Base-by-base conservation (phyloP, 1,139 yeast genomes). In the Wickerhamiella pararugosa region DNA sequence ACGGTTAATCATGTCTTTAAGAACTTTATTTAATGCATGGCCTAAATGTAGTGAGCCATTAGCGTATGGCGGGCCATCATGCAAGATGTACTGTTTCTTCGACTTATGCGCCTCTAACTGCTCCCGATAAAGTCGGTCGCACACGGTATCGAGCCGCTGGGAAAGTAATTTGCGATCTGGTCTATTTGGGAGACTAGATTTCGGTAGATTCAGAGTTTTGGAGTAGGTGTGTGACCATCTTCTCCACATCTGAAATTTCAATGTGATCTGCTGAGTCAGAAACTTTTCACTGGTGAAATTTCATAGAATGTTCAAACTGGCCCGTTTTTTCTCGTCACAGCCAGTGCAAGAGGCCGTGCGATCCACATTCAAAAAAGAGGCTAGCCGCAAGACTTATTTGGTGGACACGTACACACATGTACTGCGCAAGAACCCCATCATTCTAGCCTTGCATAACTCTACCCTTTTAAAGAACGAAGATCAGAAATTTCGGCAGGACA, bases 31-130 rank as follows among this genome's bases (percentile, higher is more conserved):
- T 54, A 90, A 62, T 0, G 97, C 87, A 61, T 90, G 99, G 1
- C 99, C 99, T 47, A 87, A 61, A 58, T 90, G 99, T 26, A 90
- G 65, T 48, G 79, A 84, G 4, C 97, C 98, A 57, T 90, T 90
- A 8, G 98, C 97, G 61, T 87, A 90, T 0, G 99, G 99, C 0
- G 99, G 99, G 0, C 99, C 99, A 61, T 90, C 99, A 52, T 87
- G 97, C 4, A 90, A 64, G 1, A 80, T 69, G 33, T 32, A 11
- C 10, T 39, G 30, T 29, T 47, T 40, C 30, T 53, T 48, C 5
- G 44, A 45, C 11, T 53, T 47, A 5, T 51, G 42, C 29, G 53
- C 50, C 6, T 45, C 45, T 5, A 43, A 40, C 49, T 70, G 74
- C 73, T 74, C 68, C 15, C 55, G 40, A 50, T 70, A 71, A 32